A percentile compares a stretch with the other conserved stretches of the same genome.
These are phyloP conservation scores for Cyberlindnera meyerae DNA, from an alignment of 805 yeast genomes.

Conservation along the genomic window DNA sequence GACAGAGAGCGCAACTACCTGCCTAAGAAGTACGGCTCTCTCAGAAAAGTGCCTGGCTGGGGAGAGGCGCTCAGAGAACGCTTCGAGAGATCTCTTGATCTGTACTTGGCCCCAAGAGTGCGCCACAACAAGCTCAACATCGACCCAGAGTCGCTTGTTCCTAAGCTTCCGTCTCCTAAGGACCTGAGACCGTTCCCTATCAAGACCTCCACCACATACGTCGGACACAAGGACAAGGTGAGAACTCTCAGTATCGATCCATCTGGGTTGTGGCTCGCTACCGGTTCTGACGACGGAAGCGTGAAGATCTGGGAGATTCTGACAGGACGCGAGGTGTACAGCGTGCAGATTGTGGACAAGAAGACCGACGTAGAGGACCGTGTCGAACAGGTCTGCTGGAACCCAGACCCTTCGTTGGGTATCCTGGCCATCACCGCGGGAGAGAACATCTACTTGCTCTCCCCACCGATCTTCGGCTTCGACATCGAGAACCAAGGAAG, in stretches of 20 bases:
- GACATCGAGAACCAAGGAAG: slow-evolving; percentile 80
- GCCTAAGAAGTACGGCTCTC: slow-evolving; percentile 75
- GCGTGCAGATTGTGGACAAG: slow-evolving; percentile 38
- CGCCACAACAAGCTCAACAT: slow-evolving; percentile 86
- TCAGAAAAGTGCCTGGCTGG: slow-evolving; percentile 93
- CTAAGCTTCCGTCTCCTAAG: slow-evolving; percentile 94
- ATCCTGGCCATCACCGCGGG: slow-evolving; percentile 82
- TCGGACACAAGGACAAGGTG: slow-evolving; percentile 80
- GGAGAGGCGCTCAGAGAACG: slow-evolving; percentile 79
- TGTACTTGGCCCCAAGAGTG: slow-evolving; percentile 93
- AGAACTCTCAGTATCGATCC: slow-evolving; percentile 84
- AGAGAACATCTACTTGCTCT: slow-evolving; percentile 67
- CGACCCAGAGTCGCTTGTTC: slow-evolving; percentile 93
- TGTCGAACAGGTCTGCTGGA: slow-evolving; percentile 83
- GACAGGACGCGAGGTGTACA: slow-evolving; percentile 90
- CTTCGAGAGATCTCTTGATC: slow-evolving; percentile 90
- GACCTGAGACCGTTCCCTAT: slow-evolving; percentile 97
- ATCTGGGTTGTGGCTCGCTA: slow-evolving; percentile 89
- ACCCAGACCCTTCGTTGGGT: slow-evolving; percentile 72
- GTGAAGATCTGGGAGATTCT: slow-evolving; percentile 95
- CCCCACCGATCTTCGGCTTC: slow-evolving; percentile 89
- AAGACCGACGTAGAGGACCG: slow-evolving; percentile 71
- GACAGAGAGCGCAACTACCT: slow-evolving; percentile 77
- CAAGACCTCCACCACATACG: slow-evolving; percentile 73
- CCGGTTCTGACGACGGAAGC: slow-evolving; percentile 96